Evolutionary conservation across 2,329 filamentous ascomycete genomes (phyloP), one percentile per base, ranked within the genome.

Genomic region (Fusarium luffae): DNA sequence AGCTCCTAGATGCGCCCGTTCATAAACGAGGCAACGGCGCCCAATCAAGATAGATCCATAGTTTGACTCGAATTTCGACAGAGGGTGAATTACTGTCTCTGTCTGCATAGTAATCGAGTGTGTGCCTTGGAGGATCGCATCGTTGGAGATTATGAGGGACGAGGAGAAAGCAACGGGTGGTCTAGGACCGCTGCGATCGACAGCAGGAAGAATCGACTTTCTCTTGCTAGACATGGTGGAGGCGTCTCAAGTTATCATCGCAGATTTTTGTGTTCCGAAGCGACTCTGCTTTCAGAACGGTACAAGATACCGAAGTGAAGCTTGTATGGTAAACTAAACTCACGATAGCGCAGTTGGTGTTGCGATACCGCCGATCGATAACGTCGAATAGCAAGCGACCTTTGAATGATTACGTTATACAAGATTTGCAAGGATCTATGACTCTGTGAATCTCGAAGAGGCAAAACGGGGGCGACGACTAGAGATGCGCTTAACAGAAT

Each of bases 11-110:
- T 84, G 82, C 11, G 85, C 80, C 60, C 88, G 83, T 81, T 98
- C 96, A 72, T 92, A 89, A 44, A 98, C 85, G 47, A 97, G 92
- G 74, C 92, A 96, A 54, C 91, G 89, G 62, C 93, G 89, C 27
- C 94, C 94, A 63, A 97, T 88, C 28, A 90, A 89, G 71, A 98
- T 89, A 44, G 93, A 90, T 7, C 93, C 93, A 54, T 91, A 85
- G 60, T 89, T 89, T 11, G 95, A 91, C 75, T 94, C 92, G 59
- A 98, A 86, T 66, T 90, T 89, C 18, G 90, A 88, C 50, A 94
- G 92, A 2, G 96, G 94, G 75, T 98, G 95, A n/a, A 99, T 82
- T 9, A 98, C 88, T 5, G 89, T 90, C 75, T 93, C 90, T 25
- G 92, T 86, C 59, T 90, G 90, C 68, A 98, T 89, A 46, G 89